phyloP scores from a whole-genome alignment of 2,329 filamentous ascomycete species.

The Pseudopyrenochaeta lycopersici region DNA sequence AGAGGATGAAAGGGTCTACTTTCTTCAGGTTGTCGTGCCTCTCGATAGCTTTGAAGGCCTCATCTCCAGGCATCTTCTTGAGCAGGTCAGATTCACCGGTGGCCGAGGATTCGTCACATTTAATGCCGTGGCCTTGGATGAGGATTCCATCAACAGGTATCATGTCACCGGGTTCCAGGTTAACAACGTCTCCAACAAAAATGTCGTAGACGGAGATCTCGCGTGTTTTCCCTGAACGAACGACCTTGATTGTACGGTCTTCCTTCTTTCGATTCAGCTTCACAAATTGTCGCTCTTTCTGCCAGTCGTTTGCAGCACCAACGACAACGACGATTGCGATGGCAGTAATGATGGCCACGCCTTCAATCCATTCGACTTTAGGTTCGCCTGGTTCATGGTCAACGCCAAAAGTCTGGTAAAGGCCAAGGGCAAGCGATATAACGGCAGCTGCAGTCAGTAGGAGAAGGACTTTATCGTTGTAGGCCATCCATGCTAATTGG shows the following conservation, averaged over 20 bases:
- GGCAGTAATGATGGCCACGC: conserved; percentile 79
- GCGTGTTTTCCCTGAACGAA: conserved; percentile 75
- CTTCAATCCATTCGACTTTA: conserved; percentile 81
- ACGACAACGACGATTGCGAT: conserved; percentile 79
- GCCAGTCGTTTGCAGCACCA: conserved; percentile 82
- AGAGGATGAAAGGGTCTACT: conserved; percentile 86
- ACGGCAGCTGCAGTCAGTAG: conserved; percentile 66
- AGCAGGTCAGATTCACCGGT: conserved; percentile 78
- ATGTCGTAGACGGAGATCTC: conserved; percentile 73
- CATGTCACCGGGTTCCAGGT: conserved; percentile 73
- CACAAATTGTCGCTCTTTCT: conserved; percentile 82
- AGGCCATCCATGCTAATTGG: conserved; percentile 80
- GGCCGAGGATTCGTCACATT: conserved; percentile 77
- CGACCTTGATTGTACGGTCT: conserved; percentile 75
- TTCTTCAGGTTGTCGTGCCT: conserved; percentile 70
- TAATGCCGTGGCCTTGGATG: conserved; percentile 70
- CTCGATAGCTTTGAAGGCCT: conserved; percentile 72
- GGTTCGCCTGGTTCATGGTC: conserved; percentile 61
- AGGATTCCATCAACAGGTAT: conserved; percentile 76
- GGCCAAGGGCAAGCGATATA: conserved; percentile 77
- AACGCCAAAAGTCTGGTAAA: conserved; percentile 74
- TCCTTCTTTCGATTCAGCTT: conserved; percentile 84
- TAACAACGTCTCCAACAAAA: conserved; percentile 76
- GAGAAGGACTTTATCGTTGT: conserved; percentile 79
- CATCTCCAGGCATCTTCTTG: conserved; percentile 71